Base-by-base conservation (phyloP, 2,329 filamentous ascomycete species). In the Colletotrichum sp. region DNA sequence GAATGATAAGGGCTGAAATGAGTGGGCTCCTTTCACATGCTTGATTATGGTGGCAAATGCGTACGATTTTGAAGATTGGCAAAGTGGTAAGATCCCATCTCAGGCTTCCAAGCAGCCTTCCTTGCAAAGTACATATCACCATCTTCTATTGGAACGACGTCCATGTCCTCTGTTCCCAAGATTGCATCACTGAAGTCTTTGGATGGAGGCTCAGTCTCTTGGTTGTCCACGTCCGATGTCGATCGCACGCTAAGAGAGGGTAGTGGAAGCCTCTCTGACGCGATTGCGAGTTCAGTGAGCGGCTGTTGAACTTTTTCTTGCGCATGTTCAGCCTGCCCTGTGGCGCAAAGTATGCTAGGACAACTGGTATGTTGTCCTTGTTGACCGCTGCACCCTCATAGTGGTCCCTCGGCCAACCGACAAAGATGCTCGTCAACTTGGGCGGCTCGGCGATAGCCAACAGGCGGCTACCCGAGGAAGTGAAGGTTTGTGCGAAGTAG, bases 1-100 rank as follows among this genome's bases (percentile, higher is more conserved):
- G 16, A 9, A n/a, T 43, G 0, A 3, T 3, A 11, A 18, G 16
- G 5, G 16, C 0, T 9, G 38, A 43, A n/a, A 6, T 8, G 16
- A 43, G 16, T 43, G 16, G 11, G 38, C 38, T 0, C 11, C 5
- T 43, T 43, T 16, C 16, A 11, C 38, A 9, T 11, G 16, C 18
- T 9, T 6, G 36, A 1, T 16, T 43, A 43, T 5, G 1, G 16
- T 43, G 5, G 36, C 4, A 43, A 11, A 43, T 16, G 36, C 36
- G 0, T 18, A 1, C 8, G 2, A 43, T 43, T 9, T 18, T 43
- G 36, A 18, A 18, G 8, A 43, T 1, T 1, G 8, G 38, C 38
- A 16, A 43, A n/a, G 38, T 43, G 38, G 8, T n/a, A n/a, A 13
- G 16, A n/a, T n/a, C 38, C 18, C 8, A 43, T 43, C 5, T 43